phyloP scores from a whole-genome alignment of 106 monocot genomes.

The Allium cepa region DNA sequence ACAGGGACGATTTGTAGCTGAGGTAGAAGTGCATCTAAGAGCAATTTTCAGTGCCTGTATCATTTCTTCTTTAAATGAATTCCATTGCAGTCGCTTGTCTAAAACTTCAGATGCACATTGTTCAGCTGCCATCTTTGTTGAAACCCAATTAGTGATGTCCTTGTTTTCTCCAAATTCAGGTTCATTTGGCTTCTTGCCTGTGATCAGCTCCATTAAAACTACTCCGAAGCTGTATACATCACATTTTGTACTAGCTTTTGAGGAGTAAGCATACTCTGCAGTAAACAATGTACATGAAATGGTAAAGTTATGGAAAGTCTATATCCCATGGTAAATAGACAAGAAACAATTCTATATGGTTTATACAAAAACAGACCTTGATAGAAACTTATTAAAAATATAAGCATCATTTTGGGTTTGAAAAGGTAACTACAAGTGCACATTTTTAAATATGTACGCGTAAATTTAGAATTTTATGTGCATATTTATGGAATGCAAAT shows the following conservation, averaged over 20 bases:
- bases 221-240: constrained; percentile 99
- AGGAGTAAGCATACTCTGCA: constrained; percentile 87
- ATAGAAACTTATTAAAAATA: no score
- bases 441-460: no score
- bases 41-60: constrained; percentile 53
- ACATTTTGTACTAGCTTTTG: constrained; percentile 87
- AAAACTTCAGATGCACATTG: constrained; percentile 51
- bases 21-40: constrained; percentile 64
- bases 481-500: no score
- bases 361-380: not conserved
- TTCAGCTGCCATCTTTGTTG: constrained; percentile 38
- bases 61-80: constrained; percentile 74
- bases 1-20: constrained; percentile 53
- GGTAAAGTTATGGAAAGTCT: no score
- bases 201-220: constrained; percentile 89
- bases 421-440: no score
- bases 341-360: not conserved
- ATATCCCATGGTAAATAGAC: not conserved
- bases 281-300: not conserved
- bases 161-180: constrained; percentile 79
- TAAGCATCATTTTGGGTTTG: no score
- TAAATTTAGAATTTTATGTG: no score
- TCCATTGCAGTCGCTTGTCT: constrained; percentile 46
- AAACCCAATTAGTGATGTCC: constrained; percentile 66
- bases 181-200: constrained; percentile 81